phyloP scores from a whole-genome alignment of 1,139 yeast genomes.

The Meyerozyma athensensis region DNA sequence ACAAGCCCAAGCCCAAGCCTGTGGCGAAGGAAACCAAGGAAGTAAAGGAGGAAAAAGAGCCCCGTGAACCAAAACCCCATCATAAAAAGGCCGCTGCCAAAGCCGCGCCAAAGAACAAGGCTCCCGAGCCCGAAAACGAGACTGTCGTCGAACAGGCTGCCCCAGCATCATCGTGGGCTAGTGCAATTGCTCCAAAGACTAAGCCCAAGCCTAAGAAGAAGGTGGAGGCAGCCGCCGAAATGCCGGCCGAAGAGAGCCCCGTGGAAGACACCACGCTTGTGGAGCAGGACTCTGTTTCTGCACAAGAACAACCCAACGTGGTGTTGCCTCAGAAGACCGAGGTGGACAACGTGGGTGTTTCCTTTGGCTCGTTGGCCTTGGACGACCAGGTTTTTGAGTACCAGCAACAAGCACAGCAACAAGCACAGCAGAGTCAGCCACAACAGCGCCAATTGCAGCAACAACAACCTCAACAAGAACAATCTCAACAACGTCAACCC shows the following conservation, averaged over 20 bases:
- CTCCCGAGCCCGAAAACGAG: conserved; percentile 6
- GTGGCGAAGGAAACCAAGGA: conserved; percentile 15
- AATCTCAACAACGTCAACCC: conserved; percentile 7
- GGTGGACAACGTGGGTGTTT: conserved; percentile 58
- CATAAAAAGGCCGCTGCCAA: conserved; percentile 4
- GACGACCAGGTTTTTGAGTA: conserved; percentile 23
- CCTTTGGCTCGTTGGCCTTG: conserved; percentile 61
- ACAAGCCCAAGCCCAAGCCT: conserved; percentile 32
- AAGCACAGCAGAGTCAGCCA: conserved; percentile 15
- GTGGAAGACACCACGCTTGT: conserved; percentile 11
- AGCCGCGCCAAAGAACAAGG: conserved; percentile 9
- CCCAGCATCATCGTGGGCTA: conserved; percentile 44
- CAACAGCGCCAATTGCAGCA: conserved; percentile 9
- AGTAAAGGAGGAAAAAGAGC: conserved; percentile 12
- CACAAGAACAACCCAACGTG: conserved; percentile 46
- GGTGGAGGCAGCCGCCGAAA: conserved; percentile 8
- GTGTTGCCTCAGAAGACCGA: conserved; percentile 55
- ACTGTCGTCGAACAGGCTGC: conserved; percentile 9
- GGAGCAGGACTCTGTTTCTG: conserved; percentile 10
- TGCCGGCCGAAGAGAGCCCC: background rate
- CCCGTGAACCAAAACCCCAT: conserved; percentile 9
- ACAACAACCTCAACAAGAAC: conserved; percentile 10
- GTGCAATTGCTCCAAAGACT: conserved; percentile 55
- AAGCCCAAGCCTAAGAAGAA: conserved; percentile 24
- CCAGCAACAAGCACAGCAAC: conserved; percentile 17